phyloP scores from a whole-genome alignment of 2,329 filamentous ascomycete genomes.

The Trichoderma sp. region DNA sequence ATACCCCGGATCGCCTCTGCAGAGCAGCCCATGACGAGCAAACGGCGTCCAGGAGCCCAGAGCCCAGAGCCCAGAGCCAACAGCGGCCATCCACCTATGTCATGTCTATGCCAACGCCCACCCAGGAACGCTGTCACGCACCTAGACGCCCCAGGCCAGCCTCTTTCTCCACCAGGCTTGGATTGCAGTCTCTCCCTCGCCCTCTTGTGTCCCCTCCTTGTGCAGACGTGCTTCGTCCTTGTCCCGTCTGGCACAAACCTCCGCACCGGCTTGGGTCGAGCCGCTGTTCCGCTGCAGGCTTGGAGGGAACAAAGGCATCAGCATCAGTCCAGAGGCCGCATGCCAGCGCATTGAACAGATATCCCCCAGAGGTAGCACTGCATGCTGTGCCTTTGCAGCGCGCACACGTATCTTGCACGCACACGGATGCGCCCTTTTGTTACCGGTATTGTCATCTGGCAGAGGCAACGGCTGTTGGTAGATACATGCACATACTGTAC shows the following conservation, averaged over 20 bases:
- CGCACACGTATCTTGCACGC: not conserved
- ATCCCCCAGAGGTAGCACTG: not conserved
- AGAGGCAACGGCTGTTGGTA: not conserved
- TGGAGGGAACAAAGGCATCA: not conserved
- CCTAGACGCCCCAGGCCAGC: not conserved
- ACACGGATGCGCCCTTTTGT: not conserved
- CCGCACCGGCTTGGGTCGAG: constrained; percentile 1
- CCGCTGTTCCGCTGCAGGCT: constrained; percentile 14
- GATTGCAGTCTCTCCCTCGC: not conserved
- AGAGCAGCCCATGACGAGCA: not conserved
- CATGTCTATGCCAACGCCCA: not conserved
- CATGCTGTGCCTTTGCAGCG: not conserved
- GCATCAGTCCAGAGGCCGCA: not conserved
- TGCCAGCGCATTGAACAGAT: constrained; percentile 17
- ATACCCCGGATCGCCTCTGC: constrained; percentile 1
- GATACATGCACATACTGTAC: not conserved
- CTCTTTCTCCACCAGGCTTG: not conserved
- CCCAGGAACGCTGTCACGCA: not conserved
- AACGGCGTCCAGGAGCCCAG: not conserved
- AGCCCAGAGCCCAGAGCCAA: not conserved
- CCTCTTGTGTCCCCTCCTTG: not conserved
- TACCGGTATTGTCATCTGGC: not conserved
- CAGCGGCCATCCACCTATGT: constrained; percentile 1
- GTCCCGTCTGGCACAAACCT: not conserved
- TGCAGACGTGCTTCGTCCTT: not conserved